phyloP scores from a whole-genome alignment of 2,329 filamentous ascomycete species.

The Xylariaceae sp. region DNA sequence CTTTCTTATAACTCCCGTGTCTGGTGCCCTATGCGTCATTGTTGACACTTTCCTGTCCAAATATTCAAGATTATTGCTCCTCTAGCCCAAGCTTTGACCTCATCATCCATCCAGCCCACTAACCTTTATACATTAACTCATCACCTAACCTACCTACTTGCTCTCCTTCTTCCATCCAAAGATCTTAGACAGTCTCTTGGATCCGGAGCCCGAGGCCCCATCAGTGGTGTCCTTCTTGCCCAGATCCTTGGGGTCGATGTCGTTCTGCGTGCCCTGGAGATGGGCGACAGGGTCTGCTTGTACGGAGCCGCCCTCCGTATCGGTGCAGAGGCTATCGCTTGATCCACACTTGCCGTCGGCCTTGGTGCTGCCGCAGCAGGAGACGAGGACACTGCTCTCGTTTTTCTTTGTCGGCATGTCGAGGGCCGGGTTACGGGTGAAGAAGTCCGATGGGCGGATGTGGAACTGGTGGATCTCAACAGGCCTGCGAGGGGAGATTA shows the following conservation, averaged over 20 bases:
- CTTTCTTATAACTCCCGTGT: too few relatives aligned
- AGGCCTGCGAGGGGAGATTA: conserved; percentile 32
- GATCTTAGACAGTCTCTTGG: background rate
- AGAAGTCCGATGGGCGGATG: conserved; percentile 42
- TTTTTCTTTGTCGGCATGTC: conserved; percentile 38
- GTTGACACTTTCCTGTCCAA: too few relatives aligned
- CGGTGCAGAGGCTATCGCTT: conserved; percentile 8
- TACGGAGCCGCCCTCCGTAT: conserved; percentile 15
- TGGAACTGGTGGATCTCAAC: conserved; percentile 44
- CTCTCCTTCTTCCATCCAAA: conserved; percentile 8
- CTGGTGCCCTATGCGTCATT: too few relatives aligned
- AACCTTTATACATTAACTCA: conserved; percentile 20
- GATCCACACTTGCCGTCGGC: too few relatives aligned
- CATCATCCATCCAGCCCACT: too few relatives aligned
- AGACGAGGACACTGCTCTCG: conserved; percentile 37
- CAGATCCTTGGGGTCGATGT: conserved; percentile 23
- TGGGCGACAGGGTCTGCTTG: conserved; percentile 31
- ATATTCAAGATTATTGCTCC: too few relatives aligned
- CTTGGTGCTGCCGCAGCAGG: conserved; percentile 22
- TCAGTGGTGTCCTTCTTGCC: conserved; percentile 5
- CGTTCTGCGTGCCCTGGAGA: conserved; percentile 29
- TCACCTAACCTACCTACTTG: conserved; percentile 20
- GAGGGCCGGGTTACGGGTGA: conserved; percentile 41
- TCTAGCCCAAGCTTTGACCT: too few relatives aligned
- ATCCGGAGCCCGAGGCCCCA: too few relatives aligned